Evolutionary conservation across 805 yeast species (phyloP).

Genomic region (Lachancea nothofagi): DNA sequence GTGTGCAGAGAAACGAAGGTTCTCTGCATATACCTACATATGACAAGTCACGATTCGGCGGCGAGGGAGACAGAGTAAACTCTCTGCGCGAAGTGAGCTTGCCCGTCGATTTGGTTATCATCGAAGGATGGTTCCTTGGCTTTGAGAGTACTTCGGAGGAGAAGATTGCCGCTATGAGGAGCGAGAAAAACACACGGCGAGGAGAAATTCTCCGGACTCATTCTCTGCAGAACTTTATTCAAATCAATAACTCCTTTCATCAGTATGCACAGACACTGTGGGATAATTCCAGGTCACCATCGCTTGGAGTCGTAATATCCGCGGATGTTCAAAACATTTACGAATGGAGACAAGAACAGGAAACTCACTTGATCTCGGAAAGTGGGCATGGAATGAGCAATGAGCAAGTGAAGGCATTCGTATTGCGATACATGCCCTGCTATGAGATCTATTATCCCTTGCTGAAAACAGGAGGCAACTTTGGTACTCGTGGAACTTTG

Average conservation of each 20-base stretch:
- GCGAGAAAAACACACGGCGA: slow-evolving; percentile 14
- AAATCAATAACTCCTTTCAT: slow-evolving; percentile 48
- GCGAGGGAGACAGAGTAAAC: slow-evolving; percentile 71
- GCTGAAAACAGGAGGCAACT: not conserved
- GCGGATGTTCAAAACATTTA: slow-evolving; percentile 58
- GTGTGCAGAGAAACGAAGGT: slow-evolving; percentile 23
- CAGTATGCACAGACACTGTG: slow-evolving; percentile 42
- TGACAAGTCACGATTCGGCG: slow-evolving; percentile 66
- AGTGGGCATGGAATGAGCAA: slow-evolving; percentile 80
- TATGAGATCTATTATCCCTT: slow-evolving; percentile 59
- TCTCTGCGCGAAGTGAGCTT: slow-evolving; percentile 22
- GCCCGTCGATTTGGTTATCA: slow-evolving; percentile 58
- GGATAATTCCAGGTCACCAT: slow-evolving; percentile 48
- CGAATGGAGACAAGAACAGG: slow-evolving; percentile 71
- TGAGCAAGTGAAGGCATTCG: slow-evolving; percentile 57
- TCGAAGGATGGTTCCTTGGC: slow-evolving; percentile 96
- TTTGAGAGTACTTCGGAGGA: slow-evolving; percentile 37
- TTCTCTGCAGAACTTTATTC: slow-evolving; percentile 24
- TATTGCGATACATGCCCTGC: slow-evolving; percentile 81
- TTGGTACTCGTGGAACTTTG: slow-evolving; percentile 24
- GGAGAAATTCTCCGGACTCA: slow-evolving; percentile 24
- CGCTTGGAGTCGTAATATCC: slow-evolving; percentile 54
- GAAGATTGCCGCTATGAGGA: not conserved
- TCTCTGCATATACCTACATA: slow-evolving; percentile 50
- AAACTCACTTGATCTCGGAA: slow-evolving; percentile 21